phyloP scores from a whole-genome alignment of 2,329 filamentous ascomycete species.

The Coniella vitis region DNA sequence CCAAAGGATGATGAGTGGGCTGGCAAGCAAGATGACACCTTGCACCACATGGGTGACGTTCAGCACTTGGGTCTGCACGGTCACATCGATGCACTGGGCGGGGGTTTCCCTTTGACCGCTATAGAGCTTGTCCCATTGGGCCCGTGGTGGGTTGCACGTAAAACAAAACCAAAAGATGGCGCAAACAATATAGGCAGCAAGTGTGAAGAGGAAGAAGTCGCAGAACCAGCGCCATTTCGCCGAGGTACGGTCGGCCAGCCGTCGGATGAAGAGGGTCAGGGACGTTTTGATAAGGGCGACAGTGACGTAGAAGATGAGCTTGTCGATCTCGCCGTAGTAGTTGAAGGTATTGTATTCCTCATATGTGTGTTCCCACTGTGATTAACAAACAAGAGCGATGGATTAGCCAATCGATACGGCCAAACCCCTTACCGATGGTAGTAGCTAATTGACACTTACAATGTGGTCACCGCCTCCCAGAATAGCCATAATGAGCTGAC shows the following conservation, averaged over 20 bases:
- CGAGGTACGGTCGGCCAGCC: conserved; percentile 26
- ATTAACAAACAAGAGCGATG: background rate
- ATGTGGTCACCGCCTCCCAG: background rate
- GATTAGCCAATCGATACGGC: no score
- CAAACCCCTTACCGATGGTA: conserved; percentile 21
- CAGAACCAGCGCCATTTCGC: conserved; percentile 24
- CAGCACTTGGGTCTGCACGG: conserved; percentile 20
- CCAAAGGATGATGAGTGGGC: conserved; percentile 30
- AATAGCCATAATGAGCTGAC: conserved; percentile 2
- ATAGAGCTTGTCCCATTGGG: conserved; percentile 23
- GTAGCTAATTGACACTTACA: background rate
- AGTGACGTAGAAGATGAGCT: conserved; percentile 23
- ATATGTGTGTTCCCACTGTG: conserved; percentile 27
- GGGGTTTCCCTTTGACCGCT: conserved; percentile 18
- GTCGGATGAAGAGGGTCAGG: conserved; percentile 30
- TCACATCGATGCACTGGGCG: conserved; percentile 19
- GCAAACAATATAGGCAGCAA: conserved; percentile 23
- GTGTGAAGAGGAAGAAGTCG: conserved; percentile 25
- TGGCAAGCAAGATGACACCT: conserved; percentile 27
- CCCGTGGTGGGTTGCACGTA: conserved; percentile 21
- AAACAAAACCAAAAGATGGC: conserved; percentile 26
- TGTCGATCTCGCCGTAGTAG: conserved; percentile 19
- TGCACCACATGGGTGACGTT: conserved; percentile 28
- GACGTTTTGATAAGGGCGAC: conserved; percentile 31
- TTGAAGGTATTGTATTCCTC: conserved; percentile 23